Evolutionary conservation across 129 eudicot genomes (phyloP).

Genomic region (Daucus carota): DH1_v3.0 NC_030383.2:50197501-50198000

Average conservation of each 20-base stretch:
- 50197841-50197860: conserved; percentile 14
- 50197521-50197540: too few species aligned
- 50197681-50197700: neutral
- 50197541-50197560: too few species aligned
- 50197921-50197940: conserved; percentile 68
- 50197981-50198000: conserved; percentile 80
- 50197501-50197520: too few species aligned
- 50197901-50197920: conserved; percentile 68
- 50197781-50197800: neutral
- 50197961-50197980: conserved; percentile 73
- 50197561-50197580: too few species aligned
- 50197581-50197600: too few species aligned
- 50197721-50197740: neutral
- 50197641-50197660: too few species aligned
- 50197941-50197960: conserved; percentile 54
- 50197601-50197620: too few species aligned
- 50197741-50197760: neutral
- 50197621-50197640: too few species aligned
- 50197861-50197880: conserved; percentile 35
- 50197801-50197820: conserved; percentile 31
- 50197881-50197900: conserved; percentile 32
- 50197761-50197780: conserved; percentile 6
- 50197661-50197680: conserved; percentile 10
- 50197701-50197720: neutral
- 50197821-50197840: conserved; percentile 26